These are phyloP conservation scores for Cicer pinnatifidum DNA, from an alignment of 306 rosid genomes.

Conservation along the genomic window DNA sequence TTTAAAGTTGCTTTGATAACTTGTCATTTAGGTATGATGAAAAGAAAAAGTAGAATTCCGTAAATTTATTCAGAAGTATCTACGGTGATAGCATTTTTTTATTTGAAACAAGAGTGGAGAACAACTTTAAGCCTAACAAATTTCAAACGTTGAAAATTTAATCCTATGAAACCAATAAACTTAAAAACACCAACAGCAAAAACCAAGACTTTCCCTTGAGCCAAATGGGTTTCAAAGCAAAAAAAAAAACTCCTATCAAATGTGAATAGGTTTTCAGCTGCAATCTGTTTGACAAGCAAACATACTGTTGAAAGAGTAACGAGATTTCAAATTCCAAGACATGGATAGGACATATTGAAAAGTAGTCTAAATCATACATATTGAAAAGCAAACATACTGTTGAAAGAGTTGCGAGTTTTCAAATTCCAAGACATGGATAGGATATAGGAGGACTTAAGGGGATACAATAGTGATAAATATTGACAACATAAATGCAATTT, in stretches of 20 bases:
- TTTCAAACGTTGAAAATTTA: neutral
- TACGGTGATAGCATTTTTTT: neutral
- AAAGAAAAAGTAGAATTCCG: neutral
- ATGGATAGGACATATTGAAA: neutral
- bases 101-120: constrained; percentile 14
- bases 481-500: constrained; percentile 1
- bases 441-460: neutral
- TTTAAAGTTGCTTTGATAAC: neutral
- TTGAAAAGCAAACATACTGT: constrained; percentile 12
- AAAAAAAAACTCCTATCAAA: constrained; percentile 1
- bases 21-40: constrained; percentile 11
- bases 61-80: constrained; percentile 23
- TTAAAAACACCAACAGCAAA: neutral
- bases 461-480: neutral
- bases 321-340: constrained; percentile 10
- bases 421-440: constrained; percentile 1
- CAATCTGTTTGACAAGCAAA: constrained; percentile 9
- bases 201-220: neutral
- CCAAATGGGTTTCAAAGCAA: constrained; percentile 5
- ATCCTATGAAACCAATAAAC: constrained; percentile 16
- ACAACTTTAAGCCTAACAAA: constrained; percentile 35
- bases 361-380: neutral
- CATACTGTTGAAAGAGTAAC: constrained; percentile 10
- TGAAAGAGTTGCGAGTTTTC: constrained; percentile 8
- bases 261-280: constrained; percentile 28